Conservation (phyloP, 2,329 filamentous ascomycete species). For the Sclerotinia subarctica region DNA sequence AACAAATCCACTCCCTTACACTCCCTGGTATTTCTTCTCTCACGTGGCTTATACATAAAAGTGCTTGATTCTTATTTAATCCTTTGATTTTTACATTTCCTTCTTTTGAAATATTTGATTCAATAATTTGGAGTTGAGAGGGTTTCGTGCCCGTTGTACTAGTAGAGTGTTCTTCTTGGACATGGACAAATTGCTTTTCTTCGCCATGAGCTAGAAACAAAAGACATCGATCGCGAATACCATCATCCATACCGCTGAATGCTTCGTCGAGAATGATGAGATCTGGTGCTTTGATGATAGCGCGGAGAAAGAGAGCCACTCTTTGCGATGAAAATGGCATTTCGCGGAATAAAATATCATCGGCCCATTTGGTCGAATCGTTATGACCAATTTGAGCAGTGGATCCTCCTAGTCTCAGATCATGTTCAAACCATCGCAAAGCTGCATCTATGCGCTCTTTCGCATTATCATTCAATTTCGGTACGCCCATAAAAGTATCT, state of each 20-base stretch:
- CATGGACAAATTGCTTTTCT: conserved; percentile 40
- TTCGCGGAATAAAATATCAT: conserved; percentile 65
- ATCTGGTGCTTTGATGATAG: conserved; percentile 75
- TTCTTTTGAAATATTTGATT: conserved; percentile 46
- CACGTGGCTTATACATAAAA: conserved; percentile 90
- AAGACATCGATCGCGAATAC: conserved; percentile 81
- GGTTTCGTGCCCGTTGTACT: background rate
- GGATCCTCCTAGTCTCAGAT: conserved; percentile 55
- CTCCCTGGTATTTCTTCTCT: conserved; percentile 85
- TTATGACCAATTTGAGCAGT: conserved; percentile 31
- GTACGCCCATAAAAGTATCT: conserved; percentile 74
- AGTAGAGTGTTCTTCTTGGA: background rate
- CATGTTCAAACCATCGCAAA: conserved; percentile 72
- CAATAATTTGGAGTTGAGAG: conserved; percentile 38
- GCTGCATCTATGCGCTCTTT: conserved; percentile 62
- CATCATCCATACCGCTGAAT: conserved; percentile 80
- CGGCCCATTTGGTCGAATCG: conserved; percentile 57
- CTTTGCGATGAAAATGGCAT: conserved; percentile 80
- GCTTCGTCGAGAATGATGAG: conserved; percentile 84
- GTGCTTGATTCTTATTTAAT: conserved; percentile 67
- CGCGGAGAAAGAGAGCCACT: conserved; percentile 77
- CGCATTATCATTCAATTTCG: conserved; percentile 58
- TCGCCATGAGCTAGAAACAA: conserved; percentile 71
- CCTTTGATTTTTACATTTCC: conserved; percentile 56
- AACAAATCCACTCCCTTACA: conserved; percentile 79